These are phyloP conservation scores for Sutorius australiensis DNA, from an alignment of 768 basidiomycete genomes.

Conservation along the genomic window DNA sequence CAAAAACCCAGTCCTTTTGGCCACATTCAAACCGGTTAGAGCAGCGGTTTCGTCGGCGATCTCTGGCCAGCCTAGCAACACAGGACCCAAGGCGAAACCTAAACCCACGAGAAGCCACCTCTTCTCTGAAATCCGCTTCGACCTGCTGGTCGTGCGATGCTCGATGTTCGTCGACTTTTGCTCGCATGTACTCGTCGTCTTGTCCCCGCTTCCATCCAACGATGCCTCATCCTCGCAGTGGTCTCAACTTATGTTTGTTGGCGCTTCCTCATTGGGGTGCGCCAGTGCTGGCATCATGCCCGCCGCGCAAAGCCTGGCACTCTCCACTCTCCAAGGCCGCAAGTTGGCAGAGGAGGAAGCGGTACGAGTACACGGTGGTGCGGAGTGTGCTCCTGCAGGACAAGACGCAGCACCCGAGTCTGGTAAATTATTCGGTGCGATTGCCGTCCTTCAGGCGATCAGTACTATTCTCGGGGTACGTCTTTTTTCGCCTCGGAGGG, in stretches of 20 bases:
- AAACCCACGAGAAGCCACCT: constrained; percentile 49
- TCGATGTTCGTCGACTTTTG: constrained; percentile 67
- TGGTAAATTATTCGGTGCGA: constrained; percentile 67
- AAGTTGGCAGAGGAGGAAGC: constrained; percentile 35
- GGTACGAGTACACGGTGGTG: constrained; percentile 15
- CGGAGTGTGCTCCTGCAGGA: background rate
- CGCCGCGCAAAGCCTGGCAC: constrained; percentile 66
- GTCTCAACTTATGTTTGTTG: constrained; percentile 49
- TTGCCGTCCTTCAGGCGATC: constrained; percentile 63
- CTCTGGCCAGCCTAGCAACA: constrained; percentile 2
- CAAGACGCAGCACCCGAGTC: constrained; percentile 34
- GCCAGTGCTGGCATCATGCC: constrained; percentile 70
- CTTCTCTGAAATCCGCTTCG: constrained; percentile 61
- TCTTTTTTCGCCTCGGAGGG: background rate
- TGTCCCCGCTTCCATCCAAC: constrained; percentile 45
- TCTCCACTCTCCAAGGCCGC: constrained; percentile 51
- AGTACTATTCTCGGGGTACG: constrained; percentile 54
- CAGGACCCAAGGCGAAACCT: constrained; percentile 33
- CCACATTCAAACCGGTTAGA: constrained; percentile 51
- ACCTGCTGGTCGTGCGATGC: constrained; percentile 57
- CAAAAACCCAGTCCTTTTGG: constrained; percentile 48
- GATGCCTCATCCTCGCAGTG: constrained; percentile 14
- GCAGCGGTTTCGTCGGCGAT: constrained; percentile 5
- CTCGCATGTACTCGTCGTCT: constrained; percentile 58
- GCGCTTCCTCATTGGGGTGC: constrained; percentile 57